Evolutionary conservation across 805 yeast genomes (phyloP).

Genomic region (Metschnikowia lunata): DNA sequence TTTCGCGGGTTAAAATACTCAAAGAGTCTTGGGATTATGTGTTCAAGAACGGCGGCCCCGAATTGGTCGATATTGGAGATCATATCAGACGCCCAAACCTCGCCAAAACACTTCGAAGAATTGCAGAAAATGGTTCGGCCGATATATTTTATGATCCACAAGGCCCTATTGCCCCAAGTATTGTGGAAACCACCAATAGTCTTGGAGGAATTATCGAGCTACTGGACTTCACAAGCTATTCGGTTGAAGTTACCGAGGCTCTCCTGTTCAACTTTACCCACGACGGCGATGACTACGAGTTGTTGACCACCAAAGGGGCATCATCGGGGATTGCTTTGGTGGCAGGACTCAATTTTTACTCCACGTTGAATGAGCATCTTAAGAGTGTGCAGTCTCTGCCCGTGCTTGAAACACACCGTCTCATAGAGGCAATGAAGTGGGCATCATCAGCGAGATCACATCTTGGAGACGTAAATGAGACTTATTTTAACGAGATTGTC

Average conservation of each 20-base stretch:
- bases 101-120: conserved; percentile 61
- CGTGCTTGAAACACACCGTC: conserved; percentile 51
- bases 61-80: conserved; percentile 52
- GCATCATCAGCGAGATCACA: conserved; percentile 81
- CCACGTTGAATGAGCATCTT: conserved; percentile 10
- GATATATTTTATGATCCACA: conserved; percentile 80
- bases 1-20: conserved; percentile 25
- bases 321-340: conserved; percentile 80
- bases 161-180: conserved; percentile 63
- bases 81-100: conserved; percentile 51
- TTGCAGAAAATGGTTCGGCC: conserved; percentile 75
- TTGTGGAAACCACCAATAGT: conserved; percentile 46
- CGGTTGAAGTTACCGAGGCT: conserved; percentile 43
- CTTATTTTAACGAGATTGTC: conserved; percentile 30
- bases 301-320: conserved; percentile 58
- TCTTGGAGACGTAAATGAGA: conserved; percentile 59
- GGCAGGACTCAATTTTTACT: conserved; percentile 65
- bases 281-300: conserved; percentile 18
- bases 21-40: conserved; percentile 55
- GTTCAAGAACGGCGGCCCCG: conserved; percentile 25
- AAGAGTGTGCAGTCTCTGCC: conserved; percentile 1
- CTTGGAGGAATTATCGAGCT: conserved; percentile 64
- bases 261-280: conserved; percentile 18
- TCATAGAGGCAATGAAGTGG: conserved; percentile 92
- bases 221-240: conserved; percentile 65